Base-by-base conservation (phyloP, 1,284 basidiomycete species). In the Rhodotorula glutinis region DNA sequence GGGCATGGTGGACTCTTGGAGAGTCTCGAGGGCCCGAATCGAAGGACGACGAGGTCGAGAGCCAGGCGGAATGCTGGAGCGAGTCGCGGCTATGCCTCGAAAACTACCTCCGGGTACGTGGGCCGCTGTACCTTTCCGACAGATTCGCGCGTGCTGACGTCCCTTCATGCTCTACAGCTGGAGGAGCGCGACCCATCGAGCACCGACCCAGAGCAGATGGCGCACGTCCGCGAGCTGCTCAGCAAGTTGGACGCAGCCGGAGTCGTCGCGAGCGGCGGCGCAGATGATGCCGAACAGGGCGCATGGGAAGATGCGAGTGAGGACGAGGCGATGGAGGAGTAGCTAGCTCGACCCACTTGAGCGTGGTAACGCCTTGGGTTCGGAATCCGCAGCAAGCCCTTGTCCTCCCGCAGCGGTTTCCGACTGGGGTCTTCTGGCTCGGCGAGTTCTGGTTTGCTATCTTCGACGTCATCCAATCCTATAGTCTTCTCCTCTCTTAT, bases 81-180 rank as follows among this genome's bases (percentile, higher is more conserved):
- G 91, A 94, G 77, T 82, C 89, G 0, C 82, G 89, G 72, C 87
- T 92, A 76, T 90, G 88, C 76, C 79, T 95, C 65, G 88, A 92
- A 74, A 91, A 88, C 21, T 92, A 90, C 79, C 84, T 86, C 79
- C 84, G 83, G 77, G 90, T 91, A 71, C 69, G 85, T 81, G 27
- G 61, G 23, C 3, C n/a, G 4, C 23, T n/a, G 27, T 29, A 9
- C 49, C 16, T 17, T 52, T 19, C 46, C 49, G 9, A 43, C 16
- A 21, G 23, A 3, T 8, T 43, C 2, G 4, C 3, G 13, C 16
- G 16, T 23, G 17, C 49, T 44, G 14, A 49, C 23, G 7, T 13
- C 30, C 0, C n/a, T 16, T 3, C 40, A 1, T 19, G 19, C n/a
- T 19, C 19, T 71, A 0, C 78, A 92, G 88, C 78, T 93, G 38